Percentiles rank a stretch among this genome's conserved stretches.
phyloP scores from a whole-genome alignment of 2,329 filamentous ascomycete genomes.

The Penicillium sp. region DNA sequence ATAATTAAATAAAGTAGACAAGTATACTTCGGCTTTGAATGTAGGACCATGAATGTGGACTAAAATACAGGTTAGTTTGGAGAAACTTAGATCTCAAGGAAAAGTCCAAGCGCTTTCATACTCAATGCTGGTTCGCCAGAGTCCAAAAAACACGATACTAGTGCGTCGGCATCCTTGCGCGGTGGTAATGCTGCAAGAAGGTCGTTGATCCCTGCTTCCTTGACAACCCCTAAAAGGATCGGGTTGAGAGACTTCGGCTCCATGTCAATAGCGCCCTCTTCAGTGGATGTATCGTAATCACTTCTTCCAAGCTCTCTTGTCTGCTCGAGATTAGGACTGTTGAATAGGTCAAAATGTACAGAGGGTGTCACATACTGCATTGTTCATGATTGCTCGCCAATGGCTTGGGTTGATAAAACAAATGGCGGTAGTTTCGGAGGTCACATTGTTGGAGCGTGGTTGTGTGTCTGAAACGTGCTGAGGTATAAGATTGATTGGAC shows the following conservation, averaged over 20 bases:
- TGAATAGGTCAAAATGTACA: background rate
- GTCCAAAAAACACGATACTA: constrained; percentile 29
- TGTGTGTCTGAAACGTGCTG: constrained; percentile 15
- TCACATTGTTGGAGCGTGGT: too few species aligned
- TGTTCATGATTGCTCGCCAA: constrained; percentile 27
- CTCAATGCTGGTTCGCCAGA: constrained; percentile 24
- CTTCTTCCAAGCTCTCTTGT: constrained; percentile 24
- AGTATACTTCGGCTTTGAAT: constrained; percentile 21
- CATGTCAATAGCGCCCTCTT: constrained; percentile 7
- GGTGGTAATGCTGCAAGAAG: constrained; percentile 27
- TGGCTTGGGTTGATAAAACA: too few species aligned
- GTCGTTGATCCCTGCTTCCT: constrained; percentile 19
- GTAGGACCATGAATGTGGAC: constrained; percentile 22
- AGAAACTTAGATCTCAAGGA: too few species aligned
- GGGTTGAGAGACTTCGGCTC: background rate
- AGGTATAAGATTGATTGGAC: too few species aligned
- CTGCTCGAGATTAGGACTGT: constrained; percentile 7
- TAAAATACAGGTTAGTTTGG: constrained; percentile 8
- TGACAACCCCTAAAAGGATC: constrained; percentile 15
- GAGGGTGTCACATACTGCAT: constrained; percentile 15
- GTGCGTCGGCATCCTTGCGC: constrained; percentile 22
- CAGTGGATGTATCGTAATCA: constrained; percentile 9
- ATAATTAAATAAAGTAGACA: background rate
- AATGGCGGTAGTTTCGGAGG: too few species aligned
- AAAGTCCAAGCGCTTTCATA: too few species aligned